Conservation (phyloP, 257 asterid genomes). For the Striga asiatica region DNA sequence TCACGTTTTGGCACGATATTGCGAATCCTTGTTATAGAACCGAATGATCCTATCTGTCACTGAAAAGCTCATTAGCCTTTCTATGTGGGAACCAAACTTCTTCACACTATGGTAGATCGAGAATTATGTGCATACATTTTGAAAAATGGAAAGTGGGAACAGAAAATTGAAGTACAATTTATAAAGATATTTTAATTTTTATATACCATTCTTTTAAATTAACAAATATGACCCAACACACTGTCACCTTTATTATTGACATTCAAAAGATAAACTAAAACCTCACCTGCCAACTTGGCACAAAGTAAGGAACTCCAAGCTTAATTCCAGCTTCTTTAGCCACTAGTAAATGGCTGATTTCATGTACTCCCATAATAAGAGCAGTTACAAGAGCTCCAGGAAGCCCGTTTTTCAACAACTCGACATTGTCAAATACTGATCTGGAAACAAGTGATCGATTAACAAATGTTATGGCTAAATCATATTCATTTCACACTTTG, state of each 20-base stretch:
- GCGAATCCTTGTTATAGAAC: slow-evolving; percentile 80
- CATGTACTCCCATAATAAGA: slow-evolving; percentile 69
- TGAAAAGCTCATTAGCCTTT: slow-evolving; percentile 34
- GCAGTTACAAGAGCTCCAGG: slow-evolving; percentile 94
- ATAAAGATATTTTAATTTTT: no score
- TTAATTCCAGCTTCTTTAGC: slow-evolving; percentile 68
- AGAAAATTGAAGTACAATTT: no score
- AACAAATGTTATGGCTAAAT: background rate
- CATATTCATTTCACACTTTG: background rate
- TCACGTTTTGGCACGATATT: slow-evolving; percentile 74
- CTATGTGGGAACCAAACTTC: background rate
- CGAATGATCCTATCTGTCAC: slow-evolving; percentile 96
- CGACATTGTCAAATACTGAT: slow-evolving; percentile 57
- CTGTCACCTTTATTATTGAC: no score
- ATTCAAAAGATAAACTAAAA: no score
- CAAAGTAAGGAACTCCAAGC: slow-evolving; percentile 83
- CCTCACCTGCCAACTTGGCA: slow-evolving; percentile 97
- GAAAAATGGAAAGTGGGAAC: no score
- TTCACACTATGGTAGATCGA: background rate
- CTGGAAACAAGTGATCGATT: slow-evolving; percentile 30
- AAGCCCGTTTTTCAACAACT: slow-evolving; percentile 66
- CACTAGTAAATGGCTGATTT: slow-evolving; percentile 60
- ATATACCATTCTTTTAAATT: no score
- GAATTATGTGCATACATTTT: no score
- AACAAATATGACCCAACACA: no score